Evolutionary conservation across 305 asterid species (phyloP), one percentile per base, ranked within the genome.

Genomic region (Solanum hybrid): DNA sequence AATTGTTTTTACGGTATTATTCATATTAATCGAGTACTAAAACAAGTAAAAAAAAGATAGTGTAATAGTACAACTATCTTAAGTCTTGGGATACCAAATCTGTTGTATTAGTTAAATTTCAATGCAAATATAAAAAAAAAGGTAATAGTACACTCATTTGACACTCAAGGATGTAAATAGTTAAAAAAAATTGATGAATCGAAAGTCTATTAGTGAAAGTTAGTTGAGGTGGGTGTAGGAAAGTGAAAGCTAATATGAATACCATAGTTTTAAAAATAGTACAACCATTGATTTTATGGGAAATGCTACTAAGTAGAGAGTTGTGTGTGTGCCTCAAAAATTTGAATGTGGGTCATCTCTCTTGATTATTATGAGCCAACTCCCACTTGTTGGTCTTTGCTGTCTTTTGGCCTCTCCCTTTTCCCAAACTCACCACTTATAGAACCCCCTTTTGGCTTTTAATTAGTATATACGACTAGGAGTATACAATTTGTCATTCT

Each of bases 311-410:
- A 14, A 73, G 35, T 15, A 75, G 12, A 31, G 40, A 4, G 6
- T 4, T 15, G 26, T 17, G 81, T 75, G 81, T 75, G 81, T 8
- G 40, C 81, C 81, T 76, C 2, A 77, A 34, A 76, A 32, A 19
- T 2, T 27, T 15, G 51, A 90, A 90, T 64, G 92, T 89, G 94
- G 94, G 91, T 82, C 91, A 90, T 89, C 86, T 90, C 79, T 31
- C 45, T 84, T 84, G 27, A 60, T 60, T 84, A 45, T 9, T 29
- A 82, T 86, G 36, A 72, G 90, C 45, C 29, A 73, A 85, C 11
- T 89, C 91, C 94, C 91, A 91, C 93, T 90, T 90, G 90, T 90
- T 87, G 72, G 85, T 91, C 91, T 90, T 85, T 87, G 88, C 88
- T 89, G 78, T 75, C 89, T 79, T 79, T 89, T 89, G 56, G 24